Evolutionary conservation across 371 early-diverging fungal genomes (phyloP).

Genomic region (Haplosporangium sp.): DNA sequence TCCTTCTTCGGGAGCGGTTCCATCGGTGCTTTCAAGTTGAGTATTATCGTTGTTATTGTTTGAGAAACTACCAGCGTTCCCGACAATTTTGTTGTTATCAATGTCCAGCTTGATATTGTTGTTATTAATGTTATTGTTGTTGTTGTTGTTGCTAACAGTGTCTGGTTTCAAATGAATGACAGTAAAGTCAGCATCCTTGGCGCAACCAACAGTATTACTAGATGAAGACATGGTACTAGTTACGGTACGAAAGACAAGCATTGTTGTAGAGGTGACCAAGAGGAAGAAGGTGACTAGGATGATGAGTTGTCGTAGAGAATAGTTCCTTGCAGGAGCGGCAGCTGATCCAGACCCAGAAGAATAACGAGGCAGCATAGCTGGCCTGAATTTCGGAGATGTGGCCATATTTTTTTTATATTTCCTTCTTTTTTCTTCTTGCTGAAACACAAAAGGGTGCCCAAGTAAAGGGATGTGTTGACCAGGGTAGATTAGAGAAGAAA

Average conservation of each 20-base stretch:
- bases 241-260: constrained; percentile 46
- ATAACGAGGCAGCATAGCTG: constrained; percentile 29
- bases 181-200: constrained; percentile 41
- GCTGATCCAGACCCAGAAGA: constrained; percentile 9
- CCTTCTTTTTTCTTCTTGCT: too few species aligned
- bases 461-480: not conserved
- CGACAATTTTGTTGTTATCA: constrained; percentile 14
- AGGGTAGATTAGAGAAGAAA: not conserved
- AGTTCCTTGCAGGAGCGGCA: constrained; percentile 17
- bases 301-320: constrained; percentile 31
- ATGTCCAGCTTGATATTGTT: constrained; percentile 1
- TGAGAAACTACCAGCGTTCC: not conserved
- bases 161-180: constrained; percentile 37
- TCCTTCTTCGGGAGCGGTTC: constrained; percentile 15
- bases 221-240: constrained; percentile 21
- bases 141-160: constrained; percentile 7
- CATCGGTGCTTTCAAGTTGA: constrained; percentile 10
- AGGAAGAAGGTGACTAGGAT: constrained; percentile 37
- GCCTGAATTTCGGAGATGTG: constrained; percentile 48
- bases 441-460: not conserved
- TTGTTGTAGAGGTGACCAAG: constrained; percentile 41
- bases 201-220: constrained; percentile 22
- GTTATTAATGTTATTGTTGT: constrained; percentile 7
- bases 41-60: constrained; percentile 2
- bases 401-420: constrained; percentile 12